Evolutionary conservation across 805 yeast genomes (phyloP), one percentile per base, ranked within the genome.

Genomic region (Nematodospora valgi): DNA sequence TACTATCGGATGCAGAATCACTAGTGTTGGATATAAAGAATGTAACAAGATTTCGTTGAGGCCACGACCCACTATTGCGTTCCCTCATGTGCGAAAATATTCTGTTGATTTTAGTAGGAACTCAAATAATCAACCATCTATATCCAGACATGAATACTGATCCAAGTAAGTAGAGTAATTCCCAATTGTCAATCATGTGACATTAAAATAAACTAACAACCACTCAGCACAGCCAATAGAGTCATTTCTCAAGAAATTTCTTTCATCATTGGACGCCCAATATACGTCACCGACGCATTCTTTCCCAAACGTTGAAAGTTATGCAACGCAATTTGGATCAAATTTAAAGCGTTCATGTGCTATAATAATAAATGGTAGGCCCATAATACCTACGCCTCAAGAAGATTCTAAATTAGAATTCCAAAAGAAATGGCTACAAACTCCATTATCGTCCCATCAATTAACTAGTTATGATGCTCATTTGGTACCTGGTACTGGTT

Each of bases 381-480:
- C 85, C 8, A 58, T 76, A 32, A 40, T 56, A 23, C 50, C 61
- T 7, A 32, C 28, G n/a, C 35, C 37, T n/a, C 47, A 43, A 23
- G 41, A 39, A 29, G 47, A 48, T 31, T 35, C 78, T 1, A 67
- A 70, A 37, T 51, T 58, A 11, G 74, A 70, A 35, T 78, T 79
- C 46, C 83, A 77, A 47, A 72, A 76, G 33, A 54, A 67, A 24
- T 79, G 86, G 86, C 48, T 74, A n/a, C 45, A 59, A 13, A 56
- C 73, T 14, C 85, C 86, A 5, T 49, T 59, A 11, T 68, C 87
- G 1, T 78, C 74, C 38, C 93, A 83, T 51, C 76, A 67, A 35
- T 50, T 82, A 26, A 74, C 77, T n/a, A 73, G 80, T 9, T 68
- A 72, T 35, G 91, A 83, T 52, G 70, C 76, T 30, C 93, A 83